Evolutionary conservation across 2,329 filamentous ascomycete genomes (phyloP).

Genomic region (Neocatenulostroma microsporum): DNA sequence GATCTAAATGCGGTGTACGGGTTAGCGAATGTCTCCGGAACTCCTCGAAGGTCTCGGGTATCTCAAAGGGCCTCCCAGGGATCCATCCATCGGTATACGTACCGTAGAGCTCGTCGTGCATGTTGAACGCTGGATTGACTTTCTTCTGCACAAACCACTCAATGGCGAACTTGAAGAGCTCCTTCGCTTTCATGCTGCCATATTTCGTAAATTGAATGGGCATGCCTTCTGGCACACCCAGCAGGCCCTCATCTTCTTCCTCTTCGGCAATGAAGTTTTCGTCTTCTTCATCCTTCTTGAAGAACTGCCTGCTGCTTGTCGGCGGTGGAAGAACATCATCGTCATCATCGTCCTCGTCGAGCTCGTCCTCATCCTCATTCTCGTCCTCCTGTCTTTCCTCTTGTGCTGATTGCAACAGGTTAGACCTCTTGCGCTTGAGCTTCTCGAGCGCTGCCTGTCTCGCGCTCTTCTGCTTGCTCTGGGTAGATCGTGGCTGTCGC

Average conservation of each 20-base stretch:
- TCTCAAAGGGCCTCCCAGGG: too few species aligned
- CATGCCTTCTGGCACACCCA: slow-evolving; percentile 51
- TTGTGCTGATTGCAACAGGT: slow-evolving; percentile 19
- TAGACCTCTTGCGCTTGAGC: slow-evolving; percentile 36
- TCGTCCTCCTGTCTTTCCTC: slow-evolving; percentile 24
- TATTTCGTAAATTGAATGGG: slow-evolving; percentile 63
- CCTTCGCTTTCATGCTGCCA: slow-evolving; percentile 58
- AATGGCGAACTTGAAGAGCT: slow-evolving; percentile 65
- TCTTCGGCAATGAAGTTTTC: slow-evolving; percentile 53
- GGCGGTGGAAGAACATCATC: slow-evolving; percentile 39
- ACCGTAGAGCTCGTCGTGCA: slow-evolving; percentile 58
- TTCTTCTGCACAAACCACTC: slow-evolving; percentile 78
- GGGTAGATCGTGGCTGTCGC: slow-evolving; percentile 19
- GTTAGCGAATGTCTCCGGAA: too few species aligned
- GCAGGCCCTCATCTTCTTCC: slow-evolving; percentile 49
- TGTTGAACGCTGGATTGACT: slow-evolving; percentile 62
- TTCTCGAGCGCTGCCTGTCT: slow-evolving; percentile 38
- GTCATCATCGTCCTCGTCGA: slow-evolving; percentile 34
- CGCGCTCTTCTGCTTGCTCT: slow-evolving; percentile 27
- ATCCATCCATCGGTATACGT: too few species aligned
- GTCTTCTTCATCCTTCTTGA: slow-evolving; percentile 47
- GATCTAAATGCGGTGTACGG: too few species aligned
- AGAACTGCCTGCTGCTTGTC: slow-evolving; percentile 33
- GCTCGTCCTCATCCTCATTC: slow-evolving; percentile 21
- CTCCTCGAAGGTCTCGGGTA: too few species aligned